These are phyloP conservation scores for Trifolium fragiferum DNA, from an alignment of 306 rosid genomes.

Conservation along the genomic window DNA sequence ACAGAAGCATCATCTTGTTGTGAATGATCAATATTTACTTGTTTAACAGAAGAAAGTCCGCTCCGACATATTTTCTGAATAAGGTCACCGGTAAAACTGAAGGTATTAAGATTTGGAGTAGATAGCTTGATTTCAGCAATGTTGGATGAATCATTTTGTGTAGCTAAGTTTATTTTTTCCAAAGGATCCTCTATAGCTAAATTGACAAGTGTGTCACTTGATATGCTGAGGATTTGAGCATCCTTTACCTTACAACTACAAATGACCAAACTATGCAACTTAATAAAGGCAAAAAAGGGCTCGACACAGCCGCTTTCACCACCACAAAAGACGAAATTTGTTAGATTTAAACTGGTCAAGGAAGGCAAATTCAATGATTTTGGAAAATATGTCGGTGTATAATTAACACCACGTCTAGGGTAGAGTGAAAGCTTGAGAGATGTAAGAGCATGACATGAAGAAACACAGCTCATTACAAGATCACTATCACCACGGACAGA, in stretches of 20 bases:
- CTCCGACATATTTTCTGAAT: background rate
- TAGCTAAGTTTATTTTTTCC: background rate
- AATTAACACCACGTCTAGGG: background rate
- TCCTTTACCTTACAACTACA: background rate
- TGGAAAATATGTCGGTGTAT: background rate
- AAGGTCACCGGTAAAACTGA: background rate
- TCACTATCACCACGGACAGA: background rate
- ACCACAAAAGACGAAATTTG: background rate
- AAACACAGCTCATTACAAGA: background rate
- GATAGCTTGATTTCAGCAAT: background rate
- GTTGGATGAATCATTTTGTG: background rate
- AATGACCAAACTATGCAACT: background rate
- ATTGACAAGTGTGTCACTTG: background rate
- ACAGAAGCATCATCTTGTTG: background rate
- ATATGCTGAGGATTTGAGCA: background rate
- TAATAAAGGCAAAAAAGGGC: background rate
- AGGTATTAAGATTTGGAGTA: background rate
- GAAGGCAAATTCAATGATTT: background rate
- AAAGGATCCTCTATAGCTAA: background rate
- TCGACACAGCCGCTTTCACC: background rate
- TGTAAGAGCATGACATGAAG: background rate
- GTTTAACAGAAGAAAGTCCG: background rate
- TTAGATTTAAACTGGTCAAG: slow-evolving; percentile 14
- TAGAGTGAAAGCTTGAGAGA: slow-evolving; percentile 23
- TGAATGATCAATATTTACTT: background rate